Percentiles rank a stretch among this genome's conserved stretches.
Evolutionary conservation across 345 rosid genomes (phyloP).

Genomic region (Balakata baccata): DNA sequence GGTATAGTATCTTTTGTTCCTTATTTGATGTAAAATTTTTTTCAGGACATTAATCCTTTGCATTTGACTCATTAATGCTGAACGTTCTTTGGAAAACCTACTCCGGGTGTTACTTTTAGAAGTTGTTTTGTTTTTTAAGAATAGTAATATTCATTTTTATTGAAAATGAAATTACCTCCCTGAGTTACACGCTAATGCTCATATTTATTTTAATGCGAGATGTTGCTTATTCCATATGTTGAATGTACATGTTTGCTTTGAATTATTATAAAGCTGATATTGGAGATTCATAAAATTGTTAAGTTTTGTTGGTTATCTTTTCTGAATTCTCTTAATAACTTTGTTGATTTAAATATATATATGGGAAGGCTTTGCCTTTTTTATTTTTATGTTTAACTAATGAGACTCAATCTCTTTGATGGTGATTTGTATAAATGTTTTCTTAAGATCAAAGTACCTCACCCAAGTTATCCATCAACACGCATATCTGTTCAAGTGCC

Average conservation of each 20-base stretch:
- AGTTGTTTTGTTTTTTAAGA: neutral
- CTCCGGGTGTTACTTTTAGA: neutral
- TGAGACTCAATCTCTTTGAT: neutral
- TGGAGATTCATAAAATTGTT: neutral
- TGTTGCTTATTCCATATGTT: neutral
- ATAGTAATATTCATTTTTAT: neutral
- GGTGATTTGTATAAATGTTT: constrained; percentile 12
- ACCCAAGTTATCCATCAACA: constrained; percentile 81
- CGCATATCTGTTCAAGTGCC: constrained; percentile 94
- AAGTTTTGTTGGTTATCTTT: constrained; percentile 1
- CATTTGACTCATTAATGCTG: neutral
- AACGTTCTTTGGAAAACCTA: neutral
- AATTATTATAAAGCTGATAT: neutral
- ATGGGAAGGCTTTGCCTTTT: neutral
- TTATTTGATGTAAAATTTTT: neutral
- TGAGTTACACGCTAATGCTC: neutral
- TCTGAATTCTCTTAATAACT: constrained; percentile 13
- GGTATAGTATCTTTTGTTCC: constrained; percentile 43
- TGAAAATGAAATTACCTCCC: neutral
- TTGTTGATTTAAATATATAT: constrained; percentile 10
- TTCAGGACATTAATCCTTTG: neutral
- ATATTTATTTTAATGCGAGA: neutral
- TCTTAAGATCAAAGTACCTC: constrained; percentile 77
- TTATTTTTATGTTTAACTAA: neutral
- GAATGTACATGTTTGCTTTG: neutral